Evolutionary conservation across 2,329 filamentous ascomycete genomes (phyloP).

Genomic region (Curvularia lunata): DNA sequence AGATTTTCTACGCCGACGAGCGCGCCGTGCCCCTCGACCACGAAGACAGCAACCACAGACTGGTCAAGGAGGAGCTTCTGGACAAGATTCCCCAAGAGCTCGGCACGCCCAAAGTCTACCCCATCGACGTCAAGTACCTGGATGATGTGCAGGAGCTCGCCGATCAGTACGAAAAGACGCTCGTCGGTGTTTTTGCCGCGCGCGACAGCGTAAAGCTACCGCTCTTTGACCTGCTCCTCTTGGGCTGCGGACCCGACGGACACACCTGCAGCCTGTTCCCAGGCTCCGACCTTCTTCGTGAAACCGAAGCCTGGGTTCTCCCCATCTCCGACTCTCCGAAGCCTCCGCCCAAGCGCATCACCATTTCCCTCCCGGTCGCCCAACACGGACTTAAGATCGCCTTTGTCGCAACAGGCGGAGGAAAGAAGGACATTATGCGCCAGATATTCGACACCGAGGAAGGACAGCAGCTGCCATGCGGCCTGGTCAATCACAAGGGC

Average conservation of each 20-base stretch:
- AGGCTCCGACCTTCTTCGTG: constrained; percentile 82
- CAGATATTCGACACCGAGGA: constrained; percentile 84
- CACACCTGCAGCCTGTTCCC: constrained; percentile 98
- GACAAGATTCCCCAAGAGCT: constrained; percentile 78
- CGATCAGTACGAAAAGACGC: constrained; percentile 87
- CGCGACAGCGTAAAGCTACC: constrained; percentile 94
- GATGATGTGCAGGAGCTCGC: constrained; percentile 89
- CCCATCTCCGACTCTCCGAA: constrained; percentile 94
- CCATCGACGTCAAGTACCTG: constrained; percentile 73
- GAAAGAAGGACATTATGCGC: constrained; percentile 92
- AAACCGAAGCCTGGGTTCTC: constrained; percentile 89
- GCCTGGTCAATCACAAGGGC: constrained; percentile 82
- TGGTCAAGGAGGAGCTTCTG: constrained; percentile 85
- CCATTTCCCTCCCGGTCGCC: constrained; percentile 88
- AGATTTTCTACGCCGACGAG: constrained; percentile 98
- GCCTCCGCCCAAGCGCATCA: constrained; percentile 88
- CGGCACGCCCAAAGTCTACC: constrained; percentile 73
- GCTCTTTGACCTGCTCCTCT: constrained; percentile 90
- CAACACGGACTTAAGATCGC: constrained; percentile 84
- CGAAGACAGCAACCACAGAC: constrained; percentile 89
- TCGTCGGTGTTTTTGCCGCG: constrained; percentile 85
- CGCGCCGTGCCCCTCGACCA: constrained; percentile 91
- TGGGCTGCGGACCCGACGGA: constrained; percentile 93
- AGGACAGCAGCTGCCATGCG: constrained; percentile 76
- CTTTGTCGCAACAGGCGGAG: constrained; percentile 87